phyloP scores from a whole-genome alignment of 805 yeast species.

The Kurtzmaniella fragi region DNA sequence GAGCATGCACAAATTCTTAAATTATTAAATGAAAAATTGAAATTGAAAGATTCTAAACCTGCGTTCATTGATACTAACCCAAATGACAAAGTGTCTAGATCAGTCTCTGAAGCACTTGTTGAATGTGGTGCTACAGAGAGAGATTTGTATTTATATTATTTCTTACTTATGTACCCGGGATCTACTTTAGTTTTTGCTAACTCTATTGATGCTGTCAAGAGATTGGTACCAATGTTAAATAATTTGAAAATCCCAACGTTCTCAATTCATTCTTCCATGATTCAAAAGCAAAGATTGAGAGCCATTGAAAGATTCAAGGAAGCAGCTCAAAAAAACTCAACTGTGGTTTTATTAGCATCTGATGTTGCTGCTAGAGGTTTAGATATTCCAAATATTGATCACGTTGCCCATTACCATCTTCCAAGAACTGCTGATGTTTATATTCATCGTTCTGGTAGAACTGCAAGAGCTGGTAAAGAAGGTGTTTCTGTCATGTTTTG shows the following conservation, averaged over 20 bases:
- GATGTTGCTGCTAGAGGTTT: slow-evolving; percentile 98
- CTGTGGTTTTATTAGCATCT: slow-evolving; percentile 79
- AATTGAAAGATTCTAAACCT: slow-evolving; percentile 66
- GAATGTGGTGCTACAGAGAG: slow-evolving; percentile 90
- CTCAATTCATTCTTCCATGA: slow-evolving; percentile 89
- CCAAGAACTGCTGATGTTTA: slow-evolving; percentile 94
- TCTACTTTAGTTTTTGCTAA: slow-evolving; percentile 88
- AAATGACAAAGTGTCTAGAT: slow-evolving; percentile 66
- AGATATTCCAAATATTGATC: slow-evolving; percentile 86
- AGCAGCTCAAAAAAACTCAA: slow-evolving; percentile 41
- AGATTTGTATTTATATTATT: slow-evolving; percentile 86
- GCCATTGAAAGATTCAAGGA: slow-evolving; percentile 75
- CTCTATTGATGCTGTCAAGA: slow-evolving; percentile 90
- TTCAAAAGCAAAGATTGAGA: slow-evolving; percentile 86
- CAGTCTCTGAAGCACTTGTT: slow-evolving; percentile 77
- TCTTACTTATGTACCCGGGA: slow-evolving; percentile 81
- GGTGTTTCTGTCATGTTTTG: slow-evolving; percentile 95
- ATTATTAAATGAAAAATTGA: slow-evolving; percentile 62
- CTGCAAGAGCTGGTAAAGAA: slow-evolving; percentile 92
- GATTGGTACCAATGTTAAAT: slow-evolving; percentile 70
- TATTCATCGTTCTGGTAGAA: slow-evolving; percentile 94
- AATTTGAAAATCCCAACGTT: slow-evolving; percentile 65
- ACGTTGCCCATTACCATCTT: slow-evolving; percentile 92
- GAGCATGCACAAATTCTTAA: slow-evolving; percentile 58
- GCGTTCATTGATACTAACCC: slow-evolving; percentile 82